Evolutionary conservation across 2,329 filamentous ascomycete genomes (phyloP), one percentile per base, ranked within the genome.

Genomic region (Aspergillus latus): DNA sequence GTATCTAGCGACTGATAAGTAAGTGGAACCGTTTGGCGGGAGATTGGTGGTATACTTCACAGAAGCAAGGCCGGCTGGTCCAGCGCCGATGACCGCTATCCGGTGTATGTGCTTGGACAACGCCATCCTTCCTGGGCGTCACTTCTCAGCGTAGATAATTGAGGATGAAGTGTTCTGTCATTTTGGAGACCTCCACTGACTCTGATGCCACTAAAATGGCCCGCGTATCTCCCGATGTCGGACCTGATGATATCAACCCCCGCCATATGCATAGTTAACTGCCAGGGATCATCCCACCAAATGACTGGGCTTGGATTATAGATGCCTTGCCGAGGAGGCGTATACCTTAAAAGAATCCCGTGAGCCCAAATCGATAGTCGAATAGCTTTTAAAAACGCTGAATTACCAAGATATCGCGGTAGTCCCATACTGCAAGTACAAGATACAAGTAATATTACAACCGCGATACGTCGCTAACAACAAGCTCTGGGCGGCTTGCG

Each of bases 71-170:
- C 93, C 92, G 60, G 84, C 84, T 0, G 92, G 89, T 0, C 92
- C 92, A 8, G 89, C 92, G 21, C 92, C 92, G 62, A 97, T 85
- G 58, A 97, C 80, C 62, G 89, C 90, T 62, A 96, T 80, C 40
- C 63, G 67, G 16, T 66, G 66, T 49, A 75, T 54, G 40, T 63
- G 59, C 47, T 62, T 60, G 46, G 60, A 54, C 28, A 64, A 36
- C 32, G 62, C 15, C 68, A 69, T 70, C 7, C n/a, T 37, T 6
- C 29, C 43, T 45, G 13, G 21, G 32, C 30, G 15, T 44, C 7
- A 16, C 5, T 15, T 4, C 11, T 28, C 21, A 32, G 16, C 1
- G 29, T 37, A 5, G 26, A 52, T 52, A 13, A 16, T 15, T 5
- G 6, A 10, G 29, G 29, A 29, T 42, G 43, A 21, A 37, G 16